phyloP scores from a whole-genome alignment of 2,329 filamentous ascomycete species.

The Parastagonospora avenae region DNA sequence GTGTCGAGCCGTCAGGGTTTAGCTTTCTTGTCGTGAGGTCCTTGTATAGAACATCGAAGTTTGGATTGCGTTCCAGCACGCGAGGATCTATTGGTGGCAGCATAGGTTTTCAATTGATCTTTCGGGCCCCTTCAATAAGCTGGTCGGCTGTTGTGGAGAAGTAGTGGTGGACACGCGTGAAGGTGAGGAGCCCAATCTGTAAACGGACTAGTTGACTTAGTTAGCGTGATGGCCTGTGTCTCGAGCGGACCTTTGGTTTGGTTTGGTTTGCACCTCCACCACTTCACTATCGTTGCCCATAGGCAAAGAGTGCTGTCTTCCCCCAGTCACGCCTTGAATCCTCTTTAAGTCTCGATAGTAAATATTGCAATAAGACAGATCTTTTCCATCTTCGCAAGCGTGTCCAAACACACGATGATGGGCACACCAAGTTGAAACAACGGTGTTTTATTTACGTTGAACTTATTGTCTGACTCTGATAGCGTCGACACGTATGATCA shows the following conservation, averaged over 20 bases:
- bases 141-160: not conserved
- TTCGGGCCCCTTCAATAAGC: not conserved
- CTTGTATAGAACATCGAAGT: conserved; percentile 53
- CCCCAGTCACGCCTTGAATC: too few species aligned
- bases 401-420: too few species aligned
- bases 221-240: not conserved
- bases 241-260: not conserved
- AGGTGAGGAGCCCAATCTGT: not conserved
- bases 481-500: too few species aligned
- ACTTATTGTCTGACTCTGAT: too few species aligned
- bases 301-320: too few species aligned
- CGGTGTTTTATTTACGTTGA: too few species aligned
- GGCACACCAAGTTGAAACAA: too few species aligned
- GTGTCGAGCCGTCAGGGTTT: conserved; percentile 52
- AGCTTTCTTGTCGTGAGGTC: conserved; percentile 51
- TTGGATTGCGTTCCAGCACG: conserved; percentile 48
- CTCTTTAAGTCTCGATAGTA: too few species aligned
- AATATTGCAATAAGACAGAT: too few species aligned
- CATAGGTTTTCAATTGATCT: conserved; percentile 32
- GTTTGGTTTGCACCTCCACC: too few species aligned
- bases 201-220: not conserved
- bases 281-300: too few species aligned
- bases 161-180: not conserved
- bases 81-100: conserved; percentile 49
- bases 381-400: too few species aligned